phyloP scores from a whole-genome alignment of 202 grass and related monocot genomes.

The Brachypodium distachyon region DNA sequence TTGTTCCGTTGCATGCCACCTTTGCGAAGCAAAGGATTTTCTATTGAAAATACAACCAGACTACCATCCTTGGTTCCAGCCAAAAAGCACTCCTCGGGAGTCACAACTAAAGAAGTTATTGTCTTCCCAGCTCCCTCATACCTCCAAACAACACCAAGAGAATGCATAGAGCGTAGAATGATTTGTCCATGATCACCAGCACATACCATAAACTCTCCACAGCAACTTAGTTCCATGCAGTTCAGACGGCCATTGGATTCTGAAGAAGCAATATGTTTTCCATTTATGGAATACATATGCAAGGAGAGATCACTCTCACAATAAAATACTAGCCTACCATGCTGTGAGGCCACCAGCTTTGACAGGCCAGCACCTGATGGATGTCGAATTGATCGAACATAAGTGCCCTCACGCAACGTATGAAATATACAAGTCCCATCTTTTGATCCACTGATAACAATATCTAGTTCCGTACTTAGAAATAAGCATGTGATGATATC shows the following conservation, averaged over 20 bases:
- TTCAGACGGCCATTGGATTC: slow-evolving; percentile 70
- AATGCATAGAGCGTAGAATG: slow-evolving; percentile 83
- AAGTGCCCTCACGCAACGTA: slow-evolving; percentile 66
- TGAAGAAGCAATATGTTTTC: slow-evolving; percentile 77
- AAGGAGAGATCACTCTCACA: slow-evolving; percentile 73
- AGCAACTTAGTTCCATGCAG: slow-evolving; percentile 93
- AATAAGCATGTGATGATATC: slow-evolving; percentile 98
- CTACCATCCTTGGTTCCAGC: slow-evolving; percentile 88
- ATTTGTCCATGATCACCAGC: slow-evolving; percentile 86
- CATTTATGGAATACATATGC: slow-evolving; percentile 96
- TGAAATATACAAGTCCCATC: slow-evolving; percentile 99
- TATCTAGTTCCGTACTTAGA: slow-evolving; percentile 78
- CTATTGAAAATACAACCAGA: slow-evolving; percentile 86
- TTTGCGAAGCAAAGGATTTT: slow-evolving; percentile 66
- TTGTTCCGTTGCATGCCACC: slow-evolving; percentile 41
- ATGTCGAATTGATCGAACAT: slow-evolving; percentile 79
- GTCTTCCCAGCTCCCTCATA: slow-evolving; percentile 79
- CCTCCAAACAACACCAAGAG: slow-evolving; percentile 69
- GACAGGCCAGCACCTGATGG: slow-evolving; percentile 61
- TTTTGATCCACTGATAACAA: slow-evolving; percentile 97
- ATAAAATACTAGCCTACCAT: slow-evolving; percentile 84
- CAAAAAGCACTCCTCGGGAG: slow-evolving; percentile 91
- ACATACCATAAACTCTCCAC: slow-evolving; percentile 80
- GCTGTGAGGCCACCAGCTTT: slow-evolving; percentile 76
- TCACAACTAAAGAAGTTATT: slow-evolving; percentile 83